A percentile compares a stretch with the other conserved stretches of the same genome.
These are phyloP conservation scores for Penicillium canariense DNA, from an alignment of 495 filamentous ascomycete species.

Conservation along the genomic window DNA sequence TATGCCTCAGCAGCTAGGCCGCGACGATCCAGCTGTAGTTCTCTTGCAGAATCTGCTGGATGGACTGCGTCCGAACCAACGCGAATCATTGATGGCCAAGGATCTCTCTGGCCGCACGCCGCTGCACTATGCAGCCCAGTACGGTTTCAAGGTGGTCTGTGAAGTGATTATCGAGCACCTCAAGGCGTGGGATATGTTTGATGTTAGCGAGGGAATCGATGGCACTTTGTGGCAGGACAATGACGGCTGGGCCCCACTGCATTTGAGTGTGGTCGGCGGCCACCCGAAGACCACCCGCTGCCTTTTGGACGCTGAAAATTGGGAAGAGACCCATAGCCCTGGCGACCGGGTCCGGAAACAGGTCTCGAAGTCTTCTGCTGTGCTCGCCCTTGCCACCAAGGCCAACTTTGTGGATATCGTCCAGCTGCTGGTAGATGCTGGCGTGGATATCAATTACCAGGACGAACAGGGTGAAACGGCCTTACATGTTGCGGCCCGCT, in stretches of 20 bases:
- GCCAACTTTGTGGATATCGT: constrained; percentile 81
- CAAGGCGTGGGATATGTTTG: constrained; percentile 84
- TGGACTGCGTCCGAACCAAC: constrained; percentile 64
- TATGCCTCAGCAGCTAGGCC: constrained; percentile 57
- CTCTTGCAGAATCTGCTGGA: constrained; percentile 74
- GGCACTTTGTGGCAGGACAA: constrained; percentile 83
- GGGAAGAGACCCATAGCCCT: constrained; percentile 30
- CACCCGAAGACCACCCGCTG: constrained; percentile 81
- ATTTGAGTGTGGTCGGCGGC: constrained; percentile 88
- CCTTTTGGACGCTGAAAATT: constrained; percentile 76
- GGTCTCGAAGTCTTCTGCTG: constrained; percentile 83
- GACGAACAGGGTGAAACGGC: constrained; percentile 92
- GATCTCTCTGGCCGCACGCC: constrained; percentile 84
- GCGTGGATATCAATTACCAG: constrained; percentile 91
- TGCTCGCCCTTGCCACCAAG: constrained; percentile 81
- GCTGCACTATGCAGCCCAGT: constrained; percentile 93
- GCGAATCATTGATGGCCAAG: constrained; percentile 60
- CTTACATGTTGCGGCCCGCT: constrained; percentile 86
- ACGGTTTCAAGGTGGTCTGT: constrained; percentile 85
- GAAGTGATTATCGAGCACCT: constrained; percentile 84
- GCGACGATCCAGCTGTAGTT: constrained; percentile 70
- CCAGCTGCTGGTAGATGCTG: constrained; percentile 80
- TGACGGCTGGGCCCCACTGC: constrained; percentile 87
- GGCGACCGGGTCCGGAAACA: constrained; percentile 57
- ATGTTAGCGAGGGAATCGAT: constrained; percentile 81